Evolutionary conservation across 2,329 filamentous ascomycete genomes (phyloP), one percentile per base, ranked within the genome.

Genomic region (Pseudogymnoascus sp.): DNA sequence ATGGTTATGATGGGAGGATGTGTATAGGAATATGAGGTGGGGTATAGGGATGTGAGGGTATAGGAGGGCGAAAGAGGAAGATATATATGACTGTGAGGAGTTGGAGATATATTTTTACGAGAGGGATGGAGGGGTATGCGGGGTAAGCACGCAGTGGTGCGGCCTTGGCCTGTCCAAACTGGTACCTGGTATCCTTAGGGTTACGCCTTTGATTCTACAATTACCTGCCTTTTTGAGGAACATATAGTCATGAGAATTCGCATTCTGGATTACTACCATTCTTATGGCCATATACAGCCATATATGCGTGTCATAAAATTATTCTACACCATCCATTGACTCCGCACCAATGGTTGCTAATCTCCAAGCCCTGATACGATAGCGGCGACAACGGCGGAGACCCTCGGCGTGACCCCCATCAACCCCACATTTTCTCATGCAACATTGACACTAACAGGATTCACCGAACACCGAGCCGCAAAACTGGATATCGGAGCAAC

Each of bases 401-500:
- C 39, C 18, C 18, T 42, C 45, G 45, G 45, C 27, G 45, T 31
- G 45, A 31, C 27, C 45, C 13, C 15, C 45, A 31, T 31, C 45
- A 31, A 52, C 45, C 45, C 45, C 45, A 52, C 45, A 52, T 18
- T 52, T 18, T 12, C 12, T 52, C 45, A 15, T 15, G 27, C 4
- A 12, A 31, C 9, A 12, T 9, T 5, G 13, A 9, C 45, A 45
- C 18, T 52, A 13, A 31, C 27, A 31, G 27, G 45, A 27, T 52
- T 52, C 45, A 31, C 45, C 45, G 45, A 18, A 52, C 45, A 52
- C 45, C 45, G 45, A 52, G 45, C 45, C 45, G 27, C 4, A 52
- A 52, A 52, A 52, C 45, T 52, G 45, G 45, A 52, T 52, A 52
- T 52, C n/a, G 45, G 45, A 52, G n/a, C 45, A 52, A 12, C 45